Percentiles rank a stretch among this genome's conserved stretches.
Conservation (phyloP, 345 rosid species). For the Eucalyptus lansdowneana region DNA sequence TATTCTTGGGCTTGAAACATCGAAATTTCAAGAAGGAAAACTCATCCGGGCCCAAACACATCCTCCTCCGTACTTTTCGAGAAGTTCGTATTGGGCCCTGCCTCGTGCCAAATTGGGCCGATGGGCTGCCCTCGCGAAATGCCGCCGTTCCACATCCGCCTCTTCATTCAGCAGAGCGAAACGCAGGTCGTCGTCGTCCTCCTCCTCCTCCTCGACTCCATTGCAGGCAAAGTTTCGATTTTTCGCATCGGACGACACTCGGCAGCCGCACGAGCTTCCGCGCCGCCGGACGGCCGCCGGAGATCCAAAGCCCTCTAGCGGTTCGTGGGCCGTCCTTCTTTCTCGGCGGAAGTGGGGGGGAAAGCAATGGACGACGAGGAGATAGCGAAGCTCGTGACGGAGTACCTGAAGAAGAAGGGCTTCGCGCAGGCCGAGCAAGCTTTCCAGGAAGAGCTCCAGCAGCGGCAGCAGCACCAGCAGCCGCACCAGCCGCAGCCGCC, state of each 20-base stretch:
- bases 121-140: not conserved
- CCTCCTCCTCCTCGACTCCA: not conserved
- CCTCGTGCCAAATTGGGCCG: not conserved
- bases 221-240: not conserved
- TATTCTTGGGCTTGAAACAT: not conserved
- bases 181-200: not conserved
- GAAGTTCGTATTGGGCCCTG: not conserved
- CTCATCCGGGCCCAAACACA: not conserved
- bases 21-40: not conserved
- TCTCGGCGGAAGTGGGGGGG: not conserved
- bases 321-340: rapidly evolving
- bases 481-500: not conserved
- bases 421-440: slow-evolving; percentile 52
- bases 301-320: not conserved
- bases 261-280: not conserved
- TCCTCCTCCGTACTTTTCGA: not conserved
- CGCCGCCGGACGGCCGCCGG: not conserved
- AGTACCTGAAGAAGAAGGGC: slow-evolving; percentile 87
- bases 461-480: slow-evolving; percentile 1
- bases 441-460: slow-evolving; percentile 56
- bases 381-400: slow-evolving; percentile 31
- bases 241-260: not conserved
- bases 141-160: not conserved
- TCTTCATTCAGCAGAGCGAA: not conserved
- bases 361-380: not conserved